Evolutionary conservation across 208 protist species (phyloP).

Genomic region (Crithidia sp.): DNA sequence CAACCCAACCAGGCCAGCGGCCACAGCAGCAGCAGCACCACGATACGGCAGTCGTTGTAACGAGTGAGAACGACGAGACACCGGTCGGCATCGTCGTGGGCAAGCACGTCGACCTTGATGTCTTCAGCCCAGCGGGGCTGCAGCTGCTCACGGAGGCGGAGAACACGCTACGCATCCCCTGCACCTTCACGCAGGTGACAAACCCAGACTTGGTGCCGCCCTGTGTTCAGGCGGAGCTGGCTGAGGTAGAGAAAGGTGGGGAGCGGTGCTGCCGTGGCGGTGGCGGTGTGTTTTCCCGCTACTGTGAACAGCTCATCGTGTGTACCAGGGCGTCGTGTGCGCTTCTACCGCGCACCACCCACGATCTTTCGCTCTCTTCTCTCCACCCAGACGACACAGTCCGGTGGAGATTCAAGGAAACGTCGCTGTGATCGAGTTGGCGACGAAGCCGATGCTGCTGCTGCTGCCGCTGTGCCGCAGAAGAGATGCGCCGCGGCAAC

Average conservation of each 20-base stretch:
- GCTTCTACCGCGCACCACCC: slow-evolving; percentile 11
- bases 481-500: neutral
- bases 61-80: slow-evolving; percentile 3
- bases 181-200: slow-evolving; percentile 75
- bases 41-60: neutral
- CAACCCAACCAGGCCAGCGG: too few species aligned
- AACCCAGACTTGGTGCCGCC: slow-evolving; percentile 58
- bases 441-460: neutral
- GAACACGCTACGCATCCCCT: slow-evolving; percentile 49
- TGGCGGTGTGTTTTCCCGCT: neutral
- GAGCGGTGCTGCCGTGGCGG: slow-evolving; percentile 4
- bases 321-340: slow-evolving; percentile 9
- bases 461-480: too few species aligned
- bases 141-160: slow-evolving; percentile 41
- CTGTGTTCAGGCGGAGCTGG: slow-evolving; percentile 57
- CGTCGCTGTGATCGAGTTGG: neutral
- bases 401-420: too few species aligned
- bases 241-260: slow-evolving; percentile 39
- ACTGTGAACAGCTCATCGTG: too few species aligned
- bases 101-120: slow-evolving; percentile 33
- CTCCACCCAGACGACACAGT: neutral
- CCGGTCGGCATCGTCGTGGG: slow-evolving; percentile 27
- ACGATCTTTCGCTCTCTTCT: slow-evolving; percentile 18
- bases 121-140: slow-evolving; percentile 23
- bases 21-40: slow-evolving; percentile 4